phyloP scores from a whole-genome alignment of 2,329 filamentous ascomycete genomes.

The Epichloe gansuensis region DNA sequence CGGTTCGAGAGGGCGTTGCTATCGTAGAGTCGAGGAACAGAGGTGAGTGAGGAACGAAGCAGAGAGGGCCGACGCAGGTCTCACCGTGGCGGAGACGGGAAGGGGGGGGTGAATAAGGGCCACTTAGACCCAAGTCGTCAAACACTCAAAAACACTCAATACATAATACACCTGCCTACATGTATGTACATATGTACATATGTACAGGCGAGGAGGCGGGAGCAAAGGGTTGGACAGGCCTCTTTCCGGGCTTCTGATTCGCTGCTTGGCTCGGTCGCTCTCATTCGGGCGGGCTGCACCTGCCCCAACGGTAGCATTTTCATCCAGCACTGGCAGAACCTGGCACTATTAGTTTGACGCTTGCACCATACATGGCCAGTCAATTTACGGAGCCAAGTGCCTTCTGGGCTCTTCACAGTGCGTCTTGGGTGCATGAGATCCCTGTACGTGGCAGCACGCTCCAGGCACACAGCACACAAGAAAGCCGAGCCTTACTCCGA shows the following conservation, averaged over 20 bases:
- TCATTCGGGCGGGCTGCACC: background rate
- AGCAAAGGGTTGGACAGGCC: background rate
- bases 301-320: slow-evolving; percentile 3
- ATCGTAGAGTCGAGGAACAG: background rate
- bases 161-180: background rate
- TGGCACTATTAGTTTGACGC: background rate
- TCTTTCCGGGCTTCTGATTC: background rate
- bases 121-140: background rate
- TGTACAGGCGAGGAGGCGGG: background rate
- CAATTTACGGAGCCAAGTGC: background rate
- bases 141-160: background rate
- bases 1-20: slow-evolving; percentile 6
- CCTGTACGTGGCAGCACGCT: slow-evolving; percentile 1
- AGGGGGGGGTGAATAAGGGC: background rate
- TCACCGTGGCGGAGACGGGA: slow-evolving; percentile 8
- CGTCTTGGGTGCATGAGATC: background rate
- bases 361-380: slow-evolving; percentile 2
- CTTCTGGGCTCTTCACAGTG: slow-evolving; percentile 6
- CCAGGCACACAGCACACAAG: background rate
- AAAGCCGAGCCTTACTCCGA: background rate
- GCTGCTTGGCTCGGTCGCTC: background rate
- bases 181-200: too few relatives aligned
- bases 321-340: too few relatives aligned
- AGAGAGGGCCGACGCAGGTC: slow-evolving; percentile 9
- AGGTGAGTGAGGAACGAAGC: slow-evolving; percentile 5